Evolutionary conservation across 2,329 filamentous ascomycete genomes (phyloP).

Genomic region (Xylariaceae sp.): DNA sequence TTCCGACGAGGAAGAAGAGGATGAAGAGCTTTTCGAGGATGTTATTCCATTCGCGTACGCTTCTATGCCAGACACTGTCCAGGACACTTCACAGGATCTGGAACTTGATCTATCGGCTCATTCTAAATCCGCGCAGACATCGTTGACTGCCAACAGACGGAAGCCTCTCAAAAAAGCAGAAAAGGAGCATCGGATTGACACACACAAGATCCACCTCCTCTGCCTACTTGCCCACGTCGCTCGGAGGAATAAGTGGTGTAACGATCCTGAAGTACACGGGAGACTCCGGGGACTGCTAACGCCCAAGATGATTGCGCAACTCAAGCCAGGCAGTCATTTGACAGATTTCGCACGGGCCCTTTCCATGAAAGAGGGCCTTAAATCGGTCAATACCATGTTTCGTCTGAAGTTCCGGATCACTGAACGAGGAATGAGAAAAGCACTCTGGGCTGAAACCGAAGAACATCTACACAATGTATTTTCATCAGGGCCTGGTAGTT

Average conservation of each 20-base stretch:
- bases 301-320: slow-evolving; percentile 57
- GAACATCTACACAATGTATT: slow-evolving; percentile 55
- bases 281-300: slow-evolving; percentile 60
- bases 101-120: slow-evolving; percentile 51
- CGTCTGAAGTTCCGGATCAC: slow-evolving; percentile 64
- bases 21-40: slow-evolving; percentile 44
- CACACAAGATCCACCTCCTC: slow-evolving; percentile 83
- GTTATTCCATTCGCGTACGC: slow-evolving; percentile 38
- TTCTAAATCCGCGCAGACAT: slow-evolving; percentile 30
- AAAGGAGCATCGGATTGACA: slow-evolving; percentile 55
- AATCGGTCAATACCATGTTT: slow-evolving; percentile 63
- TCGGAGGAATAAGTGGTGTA: slow-evolving; percentile 83
- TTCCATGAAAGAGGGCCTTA: slow-evolving; percentile 73
- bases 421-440: slow-evolving; percentile 61
- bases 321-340: slow-evolving; percentile 63
- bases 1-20: slow-evolving; percentile 41
- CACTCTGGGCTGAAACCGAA: slow-evolving; percentile 69
- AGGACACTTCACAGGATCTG: slow-evolving; percentile 35
- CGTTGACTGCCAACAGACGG: slow-evolving; percentile 38
- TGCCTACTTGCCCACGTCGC: slow-evolving; percentile 75
- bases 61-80: slow-evolving; percentile 15
- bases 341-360: slow-evolving; percentile 72
- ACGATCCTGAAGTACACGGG: slow-evolving; percentile 63
- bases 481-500: slow-evolving; percentile 17
- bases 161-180: slow-evolving; percentile 52